Evolutionary conservation across 768 basidiomycete genomes (phyloP), one percentile per base, ranked within the genome.

Genomic region (Trametes cinnabarina): DNA sequence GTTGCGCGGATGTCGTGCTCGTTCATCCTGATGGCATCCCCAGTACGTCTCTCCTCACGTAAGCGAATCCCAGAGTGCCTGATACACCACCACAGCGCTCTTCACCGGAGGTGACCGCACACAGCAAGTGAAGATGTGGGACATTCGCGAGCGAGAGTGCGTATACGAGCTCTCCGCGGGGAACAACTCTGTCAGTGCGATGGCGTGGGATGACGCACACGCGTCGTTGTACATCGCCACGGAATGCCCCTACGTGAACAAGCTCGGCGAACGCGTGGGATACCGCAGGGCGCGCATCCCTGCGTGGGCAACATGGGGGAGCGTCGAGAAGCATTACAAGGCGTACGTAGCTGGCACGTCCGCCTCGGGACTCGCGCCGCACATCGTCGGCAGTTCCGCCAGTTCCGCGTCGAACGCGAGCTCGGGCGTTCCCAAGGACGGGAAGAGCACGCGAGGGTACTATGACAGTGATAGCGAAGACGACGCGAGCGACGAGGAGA

Each of bases 81-180:
- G n/a, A n/a, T n/a, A 68, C 65, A 12, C 48, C 71, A 10, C 14
- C 49, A 4, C 28, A 65, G 61, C 55, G n/a, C 23, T 66, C 2
- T 76, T 78, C 58, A 69, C 73, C 0, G 75, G 72, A 2, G 56
- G 67, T 3, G 58, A 56, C 22, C 44, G 47, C 3, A 61, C 63
- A 4, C 70, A 79, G 53, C 60, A 68, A 9, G 71, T 80, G 62
- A 72, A 72, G 40, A n/a, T 77, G 30, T 79, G 77, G 77, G 77
- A 81, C 53, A 49, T 77, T 12, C 75, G 77, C 34, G 72, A 73
- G 0, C 66, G 63, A 14, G 62, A 60, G 14, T 47, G 66, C 5
- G 66, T 77, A 1, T 79, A 78, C 60, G 77, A 79, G 51, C 68
- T 79, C 17, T 68, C 75, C 1, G 77, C 77, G 4, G 78, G 78